Conservation (phyloP, 2,329 filamentous ascomycete species). For the Claviceps citrina region DNA sequence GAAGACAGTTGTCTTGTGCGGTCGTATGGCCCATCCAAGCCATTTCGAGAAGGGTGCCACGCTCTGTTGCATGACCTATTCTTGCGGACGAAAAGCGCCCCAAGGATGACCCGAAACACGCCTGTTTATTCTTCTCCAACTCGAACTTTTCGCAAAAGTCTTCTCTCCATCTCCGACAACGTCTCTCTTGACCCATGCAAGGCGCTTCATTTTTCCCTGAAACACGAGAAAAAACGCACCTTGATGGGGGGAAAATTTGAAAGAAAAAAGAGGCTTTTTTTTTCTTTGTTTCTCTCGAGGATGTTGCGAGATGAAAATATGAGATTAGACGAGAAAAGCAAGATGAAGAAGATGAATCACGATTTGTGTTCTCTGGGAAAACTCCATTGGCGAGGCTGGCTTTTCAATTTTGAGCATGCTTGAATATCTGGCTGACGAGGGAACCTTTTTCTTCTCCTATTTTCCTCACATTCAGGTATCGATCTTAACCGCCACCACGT, state of each 20-base stretch:
- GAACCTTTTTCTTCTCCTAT: constrained; percentile 23
- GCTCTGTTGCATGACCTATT: constrained; percentile 6
- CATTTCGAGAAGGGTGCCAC: constrained; percentile 10
- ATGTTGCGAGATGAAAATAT: neutral
- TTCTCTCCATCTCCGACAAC: neutral
- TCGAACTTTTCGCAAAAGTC: neutral
- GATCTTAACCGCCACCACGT: constrained; percentile 57
- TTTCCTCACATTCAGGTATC: constrained; percentile 38
- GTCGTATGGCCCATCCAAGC: neutral
- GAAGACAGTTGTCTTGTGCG: neutral
- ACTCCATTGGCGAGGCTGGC: constrained; percentile 5
- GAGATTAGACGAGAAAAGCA: neutral
- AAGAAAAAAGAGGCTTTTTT: too few species aligned
- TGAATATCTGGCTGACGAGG: constrained; percentile 46
- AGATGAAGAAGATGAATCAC: neutral
- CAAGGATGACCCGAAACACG: neutral
- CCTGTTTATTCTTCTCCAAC: neutral
- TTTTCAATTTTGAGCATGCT: constrained; percentile 42
- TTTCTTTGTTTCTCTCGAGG: neutral
- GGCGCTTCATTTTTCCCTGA: constrained; percentile 6
- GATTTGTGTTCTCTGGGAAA: neutral
- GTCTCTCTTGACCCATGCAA: constrained; percentile 3
- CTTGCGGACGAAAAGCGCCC: constrained; percentile 7
- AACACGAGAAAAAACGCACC: constrained; percentile 6
- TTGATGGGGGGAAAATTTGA: neutral